Conservation (phyloP, 495 filamentous ascomycete species). For the Lasiosphaeria ovina region DNA sequence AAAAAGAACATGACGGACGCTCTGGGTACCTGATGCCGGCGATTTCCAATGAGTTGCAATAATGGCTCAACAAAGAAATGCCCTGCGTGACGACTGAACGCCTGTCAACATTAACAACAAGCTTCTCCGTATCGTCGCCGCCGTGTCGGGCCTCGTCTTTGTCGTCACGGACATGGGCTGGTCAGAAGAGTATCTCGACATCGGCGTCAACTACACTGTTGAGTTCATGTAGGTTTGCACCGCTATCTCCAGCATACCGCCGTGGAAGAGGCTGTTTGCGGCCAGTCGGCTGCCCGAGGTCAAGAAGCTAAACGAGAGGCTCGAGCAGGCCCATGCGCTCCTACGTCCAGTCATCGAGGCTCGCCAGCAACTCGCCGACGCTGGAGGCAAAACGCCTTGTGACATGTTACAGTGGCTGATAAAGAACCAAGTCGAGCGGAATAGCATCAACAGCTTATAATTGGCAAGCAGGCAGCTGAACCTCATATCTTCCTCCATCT, state of each 20-base stretch:
- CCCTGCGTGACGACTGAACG: slow-evolving; percentile 43
- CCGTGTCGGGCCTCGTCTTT: slow-evolving; percentile 57
- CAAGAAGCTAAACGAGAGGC: slow-evolving; percentile 25
- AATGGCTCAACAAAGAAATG: slow-evolving; percentile 25
- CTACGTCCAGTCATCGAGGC: slow-evolving; percentile 31
- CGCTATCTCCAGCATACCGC: slow-evolving; percentile 30
- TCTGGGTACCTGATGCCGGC: slow-evolving; percentile 25
- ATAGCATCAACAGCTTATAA: slow-evolving; percentile 20
- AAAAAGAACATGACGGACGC: slow-evolving; percentile 29
- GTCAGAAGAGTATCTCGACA: slow-evolving; percentile 54
- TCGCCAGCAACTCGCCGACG: slow-evolving; percentile 16
- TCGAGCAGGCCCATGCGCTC: slow-evolving; percentile 29
- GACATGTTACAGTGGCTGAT: slow-evolving; percentile 45
- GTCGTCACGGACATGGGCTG: slow-evolving; percentile 54
- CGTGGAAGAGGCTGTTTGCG: slow-evolving; percentile 33
- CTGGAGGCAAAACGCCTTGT: slow-evolving; percentile 26
- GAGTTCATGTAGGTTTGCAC: slow-evolving; percentile 38
- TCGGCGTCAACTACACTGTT: slow-evolving; percentile 57
- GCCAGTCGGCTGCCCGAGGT: slow-evolving; percentile 34
- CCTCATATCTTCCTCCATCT: slow-evolving; percentile 51
- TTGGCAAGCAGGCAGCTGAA: slow-evolving; percentile 37
- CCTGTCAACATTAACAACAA: slow-evolving; percentile 37
- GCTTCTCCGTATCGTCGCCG: slow-evolving; percentile 51
- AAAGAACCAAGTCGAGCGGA: slow-evolving; percentile 22
- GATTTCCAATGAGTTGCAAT: slow-evolving; percentile 28